phyloP scores from a whole-genome alignment of 2,329 filamentous ascomycete species.

The Diaporthe citri region DNA sequence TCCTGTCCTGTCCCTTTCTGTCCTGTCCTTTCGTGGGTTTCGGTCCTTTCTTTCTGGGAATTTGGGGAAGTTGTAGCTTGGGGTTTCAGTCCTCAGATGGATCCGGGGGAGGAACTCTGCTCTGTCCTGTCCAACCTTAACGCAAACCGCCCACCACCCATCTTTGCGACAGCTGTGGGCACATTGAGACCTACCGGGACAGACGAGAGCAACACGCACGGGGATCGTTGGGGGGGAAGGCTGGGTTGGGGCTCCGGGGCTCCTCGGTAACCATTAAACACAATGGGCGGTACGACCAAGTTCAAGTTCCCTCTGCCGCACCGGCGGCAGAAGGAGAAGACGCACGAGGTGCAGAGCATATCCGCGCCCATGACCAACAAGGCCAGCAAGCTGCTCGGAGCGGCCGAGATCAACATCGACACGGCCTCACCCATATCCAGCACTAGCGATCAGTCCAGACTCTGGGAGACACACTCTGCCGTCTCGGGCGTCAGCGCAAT shows the following conservation, averaged over 20 bases:
- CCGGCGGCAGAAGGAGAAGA: slow-evolving; percentile 57
- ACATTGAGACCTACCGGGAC: not conserved
- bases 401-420: slow-evolving; percentile 56
- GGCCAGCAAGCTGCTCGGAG: slow-evolving; percentile 64
- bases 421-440: slow-evolving; percentile 48
- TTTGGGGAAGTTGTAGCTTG: slow-evolving; percentile 16
- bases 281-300: slow-evolving; percentile 49
- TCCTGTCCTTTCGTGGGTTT: slow-evolving; percentile 1
- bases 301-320: slow-evolving; percentile 64
- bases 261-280: slow-evolving; percentile 2
- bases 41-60: slow-evolving; percentile 8
- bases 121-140: not conserved
- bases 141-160: not conserved
- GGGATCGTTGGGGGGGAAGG: not conserved
- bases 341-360: slow-evolving; percentile 44
- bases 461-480: slow-evolving; percentile 59
- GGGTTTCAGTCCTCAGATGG: slow-evolving; percentile 36
- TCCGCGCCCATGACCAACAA: slow-evolving; percentile 59
- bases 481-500: slow-evolving; percentile 59
- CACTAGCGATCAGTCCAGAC: slow-evolving; percentile 43
- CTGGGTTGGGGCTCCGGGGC: not conserved
- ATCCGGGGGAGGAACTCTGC: slow-evolving; percentile 32
- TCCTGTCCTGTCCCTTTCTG: not conserved
- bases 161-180: not conserved
- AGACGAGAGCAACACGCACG: slow-evolving; percentile 5